Conservation (phyloP, 805 yeast genomes). For the Metschnikowia proteae region DNA sequence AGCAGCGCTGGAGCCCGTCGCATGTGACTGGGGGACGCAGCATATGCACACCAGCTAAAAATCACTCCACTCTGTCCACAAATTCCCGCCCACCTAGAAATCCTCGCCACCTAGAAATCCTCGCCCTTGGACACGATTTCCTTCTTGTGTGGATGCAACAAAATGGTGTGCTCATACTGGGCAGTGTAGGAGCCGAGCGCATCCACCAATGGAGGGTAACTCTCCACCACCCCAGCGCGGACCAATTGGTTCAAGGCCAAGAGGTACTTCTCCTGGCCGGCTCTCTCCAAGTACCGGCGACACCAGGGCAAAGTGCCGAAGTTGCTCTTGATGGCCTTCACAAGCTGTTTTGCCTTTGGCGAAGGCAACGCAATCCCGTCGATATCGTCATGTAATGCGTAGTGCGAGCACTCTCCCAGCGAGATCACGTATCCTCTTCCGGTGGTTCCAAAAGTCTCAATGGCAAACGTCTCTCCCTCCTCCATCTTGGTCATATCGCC, state of each 20-base stretch:
- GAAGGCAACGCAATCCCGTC: constrained; percentile 43
- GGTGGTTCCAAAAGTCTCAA: constrained; percentile 96
- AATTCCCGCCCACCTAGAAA: too few relatives aligned
- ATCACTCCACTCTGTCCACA: not conserved
- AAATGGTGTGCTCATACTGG: constrained; percentile 91
- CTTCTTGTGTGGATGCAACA: constrained; percentile 85
- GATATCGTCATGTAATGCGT: constrained; percentile 59
- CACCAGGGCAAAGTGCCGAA: constrained; percentile 97
- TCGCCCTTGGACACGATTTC: constrained; percentile 96
- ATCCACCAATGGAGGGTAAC: constrained; percentile 91
- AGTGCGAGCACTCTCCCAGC: constrained; percentile 94
- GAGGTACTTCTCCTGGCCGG: constrained; percentile 89
- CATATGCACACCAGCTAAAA: constrained; percentile 7
- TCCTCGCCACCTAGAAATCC: constrained; percentile 89
- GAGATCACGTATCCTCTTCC: constrained; percentile 87
- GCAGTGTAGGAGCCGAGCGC: constrained; percentile 86
- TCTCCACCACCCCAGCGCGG: constrained; percentile 82
- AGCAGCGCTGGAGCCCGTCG: too few relatives aligned
- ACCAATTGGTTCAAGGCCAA: constrained; percentile 83
- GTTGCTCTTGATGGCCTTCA: constrained; percentile 66
- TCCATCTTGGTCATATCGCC: constrained; percentile 97
- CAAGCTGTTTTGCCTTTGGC: constrained; percentile 65
- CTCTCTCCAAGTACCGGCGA: constrained; percentile 85
- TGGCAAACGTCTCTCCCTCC: constrained; percentile 97
- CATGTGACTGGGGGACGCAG: not conserved